Conservation (phyloP, 169 alveolate species). For the Plasmodium vivax region DNA sequence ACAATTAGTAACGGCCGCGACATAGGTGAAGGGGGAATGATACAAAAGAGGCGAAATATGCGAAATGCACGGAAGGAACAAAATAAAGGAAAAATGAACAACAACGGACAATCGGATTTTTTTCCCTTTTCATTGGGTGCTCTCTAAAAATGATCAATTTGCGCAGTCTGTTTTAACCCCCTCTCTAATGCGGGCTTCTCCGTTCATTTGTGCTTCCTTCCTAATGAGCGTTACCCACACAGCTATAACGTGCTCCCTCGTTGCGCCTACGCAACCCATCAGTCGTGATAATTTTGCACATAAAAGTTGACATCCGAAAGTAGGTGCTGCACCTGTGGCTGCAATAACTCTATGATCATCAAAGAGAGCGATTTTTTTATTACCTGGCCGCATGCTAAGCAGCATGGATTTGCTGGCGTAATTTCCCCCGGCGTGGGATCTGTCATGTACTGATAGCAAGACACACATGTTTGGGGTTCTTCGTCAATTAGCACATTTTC, state of each 20-base stretch:
- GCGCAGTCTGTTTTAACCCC: not conserved
- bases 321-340: conserved; percentile 65
- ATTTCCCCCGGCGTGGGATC: not conserved
- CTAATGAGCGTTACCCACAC: not conserved
- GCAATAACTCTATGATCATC: conserved; percentile 56
- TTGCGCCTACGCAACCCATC: not conserved
- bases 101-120: not conserved
- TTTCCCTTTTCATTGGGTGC: not conserved
- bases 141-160: not conserved
- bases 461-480: conserved; percentile 46
- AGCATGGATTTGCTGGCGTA: conserved; percentile 1
- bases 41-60: not conserved
- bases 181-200: not conserved
- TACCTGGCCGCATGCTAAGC: conserved; percentile 60
- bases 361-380: conserved; percentile 59
- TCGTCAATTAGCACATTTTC: not conserved
- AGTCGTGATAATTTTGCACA: conserved; percentile 67
- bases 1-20: not conserved
- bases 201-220: not conserved
- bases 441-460: conserved; percentile 68
- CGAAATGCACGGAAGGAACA: not conserved
- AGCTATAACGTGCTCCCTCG: not conserved
- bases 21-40: not conserved
- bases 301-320: conserved; percentile 67
- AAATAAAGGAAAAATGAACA: not conserved